These are phyloP conservation scores for Ophiocordyceps robertsii DNA, from an alignment of 2,329 filamentous ascomycete species.

Conservation along the genomic window DNA sequence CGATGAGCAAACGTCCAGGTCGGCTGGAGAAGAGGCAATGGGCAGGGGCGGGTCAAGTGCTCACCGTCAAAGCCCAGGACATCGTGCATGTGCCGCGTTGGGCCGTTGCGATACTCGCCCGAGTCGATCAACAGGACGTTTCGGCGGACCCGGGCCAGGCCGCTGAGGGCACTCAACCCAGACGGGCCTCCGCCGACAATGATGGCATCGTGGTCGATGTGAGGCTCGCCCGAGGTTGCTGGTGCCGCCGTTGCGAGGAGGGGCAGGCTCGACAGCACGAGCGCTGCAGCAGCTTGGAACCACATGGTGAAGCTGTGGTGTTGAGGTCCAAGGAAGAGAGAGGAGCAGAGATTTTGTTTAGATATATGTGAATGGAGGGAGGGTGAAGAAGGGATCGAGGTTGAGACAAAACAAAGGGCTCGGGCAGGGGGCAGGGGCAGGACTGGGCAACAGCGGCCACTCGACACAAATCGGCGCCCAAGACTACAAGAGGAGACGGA, in stretches of 20 bases:
- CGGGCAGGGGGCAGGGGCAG: no score
- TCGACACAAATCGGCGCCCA: no score
- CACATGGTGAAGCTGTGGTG: slow-evolving; percentile 4
- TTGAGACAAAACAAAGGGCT: no score
- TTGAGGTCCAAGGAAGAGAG: background rate
- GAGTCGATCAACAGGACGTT: slow-evolving; percentile 44
- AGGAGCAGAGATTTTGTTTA: no score
- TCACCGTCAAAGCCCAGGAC: slow-evolving; percentile 45
- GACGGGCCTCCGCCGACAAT: slow-evolving; percentile 45
- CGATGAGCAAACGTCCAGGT: background rate
- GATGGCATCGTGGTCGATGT: slow-evolving; percentile 35
- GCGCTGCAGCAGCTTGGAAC: slow-evolving; percentile 3
- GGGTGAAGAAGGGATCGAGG: no score
- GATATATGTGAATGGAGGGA: no score
- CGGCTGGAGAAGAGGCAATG: background rate
- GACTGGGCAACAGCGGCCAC: no score
- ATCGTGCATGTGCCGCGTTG: slow-evolving; percentile 47
- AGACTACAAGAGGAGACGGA: no score
- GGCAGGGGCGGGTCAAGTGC: background rate
- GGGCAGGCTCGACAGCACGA: slow-evolving; percentile 5
- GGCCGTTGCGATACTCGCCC: slow-evolving; percentile 40
- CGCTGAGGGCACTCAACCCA: slow-evolving; percentile 39
- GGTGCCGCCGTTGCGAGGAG: slow-evolving; percentile 6
- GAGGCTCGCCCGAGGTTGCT: background rate
- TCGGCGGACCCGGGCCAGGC: slow-evolving; percentile 43